phyloP scores from a whole-genome alignment of 345 rosid genomes.

The Trapa bicornis region DNA sequence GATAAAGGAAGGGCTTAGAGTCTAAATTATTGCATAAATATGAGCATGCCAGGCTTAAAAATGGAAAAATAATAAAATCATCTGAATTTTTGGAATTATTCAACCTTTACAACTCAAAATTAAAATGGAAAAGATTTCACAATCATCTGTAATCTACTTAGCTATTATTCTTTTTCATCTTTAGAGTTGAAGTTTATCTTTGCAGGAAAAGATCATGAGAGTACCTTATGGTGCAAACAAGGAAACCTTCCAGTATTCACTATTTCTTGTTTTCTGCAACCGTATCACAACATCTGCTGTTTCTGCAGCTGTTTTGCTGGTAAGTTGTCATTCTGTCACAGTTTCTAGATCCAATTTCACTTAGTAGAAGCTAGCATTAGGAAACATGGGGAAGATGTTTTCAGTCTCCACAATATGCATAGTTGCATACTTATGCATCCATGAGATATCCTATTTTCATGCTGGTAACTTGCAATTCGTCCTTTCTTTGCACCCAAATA shows the following conservation, averaged over 20 bases:
- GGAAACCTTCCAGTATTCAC: slow-evolving; percentile 65
- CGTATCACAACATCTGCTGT: slow-evolving; percentile 76
- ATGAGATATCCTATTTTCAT: neutral
- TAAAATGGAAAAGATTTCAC: neutral
- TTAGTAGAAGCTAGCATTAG: neutral
- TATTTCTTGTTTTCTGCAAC: slow-evolving; percentile 92
- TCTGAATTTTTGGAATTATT: neutral
- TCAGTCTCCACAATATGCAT: neutral
- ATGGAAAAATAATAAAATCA: too few relatives aligned
- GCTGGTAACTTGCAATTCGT: neutral
- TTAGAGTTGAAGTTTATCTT: slow-evolving; percentile 2
- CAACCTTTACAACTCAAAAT: neutral
- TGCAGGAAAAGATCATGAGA: slow-evolving; percentile 90
- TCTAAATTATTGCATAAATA: neutral
- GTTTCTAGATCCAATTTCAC: neutral
- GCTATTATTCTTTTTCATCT: slow-evolving; percentile 5
- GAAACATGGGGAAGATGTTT: neutral
- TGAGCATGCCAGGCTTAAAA: neutral
- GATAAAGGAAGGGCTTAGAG: neutral
- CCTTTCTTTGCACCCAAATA: neutral
- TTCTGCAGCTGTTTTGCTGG: slow-evolving; percentile 70
- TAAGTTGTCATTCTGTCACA: slow-evolving; percentile 9
- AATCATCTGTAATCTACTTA: neutral
- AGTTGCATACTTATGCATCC: neutral
- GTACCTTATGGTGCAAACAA: slow-evolving; percentile 77